phyloP scores from a whole-genome alignment of 768 basidiomycete species.

The Clitopilus passeckerianus region DNA sequence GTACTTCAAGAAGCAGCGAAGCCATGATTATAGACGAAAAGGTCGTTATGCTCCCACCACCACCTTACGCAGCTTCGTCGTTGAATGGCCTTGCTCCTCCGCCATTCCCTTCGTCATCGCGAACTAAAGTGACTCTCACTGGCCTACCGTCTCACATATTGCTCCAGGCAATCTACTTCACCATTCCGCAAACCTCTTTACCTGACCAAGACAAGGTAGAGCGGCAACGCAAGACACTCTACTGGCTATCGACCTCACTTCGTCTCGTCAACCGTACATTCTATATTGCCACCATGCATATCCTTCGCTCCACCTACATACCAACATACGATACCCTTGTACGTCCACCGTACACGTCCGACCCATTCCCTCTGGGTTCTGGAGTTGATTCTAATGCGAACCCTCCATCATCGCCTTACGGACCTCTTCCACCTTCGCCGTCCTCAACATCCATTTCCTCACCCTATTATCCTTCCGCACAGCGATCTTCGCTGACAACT shows the following conservation, averaged over 20 bases:
- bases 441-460: constrained; percentile 17
- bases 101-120: constrained; percentile 14
- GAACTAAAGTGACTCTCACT: constrained; percentile 13
- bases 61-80: constrained; percentile 16
- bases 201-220: constrained; percentile 38
- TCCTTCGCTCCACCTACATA: constrained; percentile 73
- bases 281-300: constrained; percentile 81
- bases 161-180: constrained; percentile 62
- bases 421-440: constrained; percentile 9
- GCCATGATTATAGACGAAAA: constrained; percentile 36
- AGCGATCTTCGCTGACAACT: constrained; percentile 27
- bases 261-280: constrained; percentile 62
- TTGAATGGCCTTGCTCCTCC: constrained; percentile 10
- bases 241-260: constrained; percentile 63
- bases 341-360: constrained; percentile 65
- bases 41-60: constrained; percentile 23
- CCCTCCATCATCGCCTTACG: constrained; percentile 8
- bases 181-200: constrained; percentile 44
- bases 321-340: constrained; percentile 59
- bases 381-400: not conserved
- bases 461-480: constrained; percentile 8
- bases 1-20: not conserved
- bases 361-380: constrained; percentile 60
- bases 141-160: constrained; percentile 59
- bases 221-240: constrained; percentile 60